Conservation (phyloP, 441 rosid species). For the Rhodomyrtus psidioides region DNA sequence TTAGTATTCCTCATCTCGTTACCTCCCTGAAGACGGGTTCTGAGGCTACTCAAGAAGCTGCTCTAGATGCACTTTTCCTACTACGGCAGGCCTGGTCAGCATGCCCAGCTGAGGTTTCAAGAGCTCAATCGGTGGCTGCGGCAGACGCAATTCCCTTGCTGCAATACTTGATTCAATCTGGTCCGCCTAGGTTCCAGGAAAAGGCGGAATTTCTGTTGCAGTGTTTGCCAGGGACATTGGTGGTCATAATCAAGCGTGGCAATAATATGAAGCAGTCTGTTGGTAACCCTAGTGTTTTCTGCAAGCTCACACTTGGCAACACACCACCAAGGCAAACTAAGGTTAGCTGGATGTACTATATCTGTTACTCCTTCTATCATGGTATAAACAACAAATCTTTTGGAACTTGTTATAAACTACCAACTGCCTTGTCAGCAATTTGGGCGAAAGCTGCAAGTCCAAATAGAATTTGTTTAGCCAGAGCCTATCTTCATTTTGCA, state of each 20-base stretch:
- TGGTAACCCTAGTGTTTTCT: slow-evolving; percentile 91
- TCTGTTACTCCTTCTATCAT: not conserved
- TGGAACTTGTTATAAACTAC: not conserved
- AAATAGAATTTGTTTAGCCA: not conserved
- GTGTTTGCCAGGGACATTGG: slow-evolving; percentile 97
- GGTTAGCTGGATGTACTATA: slow-evolving; percentile 22
- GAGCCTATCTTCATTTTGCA: not conserved
- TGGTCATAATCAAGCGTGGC: slow-evolving; percentile 93
- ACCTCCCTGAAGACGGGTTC: slow-evolving; percentile 92
- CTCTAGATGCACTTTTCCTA: slow-evolving; percentile 90
- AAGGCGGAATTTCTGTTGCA: slow-evolving; percentile 95
- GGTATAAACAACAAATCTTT: not conserved
- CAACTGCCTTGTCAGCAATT: not conserved
- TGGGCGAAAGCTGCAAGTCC: not conserved
- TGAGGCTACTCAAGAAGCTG: slow-evolving; percentile 99
- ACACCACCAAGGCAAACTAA: slow-evolving; percentile 86
- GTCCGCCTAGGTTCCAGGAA: slow-evolving; percentile 99
- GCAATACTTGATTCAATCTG: slow-evolving; percentile 97
- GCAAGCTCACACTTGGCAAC: slow-evolving; percentile 93
- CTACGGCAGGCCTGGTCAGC: slow-evolving; percentile 99
- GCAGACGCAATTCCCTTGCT: slow-evolving; percentile 98
- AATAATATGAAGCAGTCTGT: slow-evolving; percentile 99
- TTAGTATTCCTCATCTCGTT: slow-evolving; percentile 95
- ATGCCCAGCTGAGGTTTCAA: slow-evolving; percentile 96
- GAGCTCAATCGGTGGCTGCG: slow-evolving; percentile 96